These are phyloP conservation scores for Calocybe indica DNA, from an alignment of 768 basidiomycete genomes.

Conservation along the genomic window DNA sequence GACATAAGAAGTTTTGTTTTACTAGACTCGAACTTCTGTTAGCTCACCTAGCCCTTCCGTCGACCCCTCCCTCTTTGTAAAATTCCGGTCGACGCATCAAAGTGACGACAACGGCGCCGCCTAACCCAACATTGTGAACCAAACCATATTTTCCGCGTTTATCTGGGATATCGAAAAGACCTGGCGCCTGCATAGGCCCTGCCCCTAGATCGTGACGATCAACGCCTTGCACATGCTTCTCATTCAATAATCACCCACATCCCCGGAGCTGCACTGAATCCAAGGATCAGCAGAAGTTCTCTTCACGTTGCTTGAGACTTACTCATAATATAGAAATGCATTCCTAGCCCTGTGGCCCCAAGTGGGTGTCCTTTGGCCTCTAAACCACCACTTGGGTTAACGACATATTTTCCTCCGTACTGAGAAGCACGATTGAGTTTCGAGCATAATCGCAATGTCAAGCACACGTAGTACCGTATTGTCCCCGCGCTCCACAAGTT, in stretches of 20 bases:
- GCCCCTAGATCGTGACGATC: conserved; percentile 45
- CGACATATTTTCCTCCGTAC: conserved; percentile 82
- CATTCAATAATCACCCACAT: conserved; percentile 32
- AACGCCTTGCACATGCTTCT: no score
- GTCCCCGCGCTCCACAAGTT: conserved; percentile 68
- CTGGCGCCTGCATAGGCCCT: conserved; percentile 77
- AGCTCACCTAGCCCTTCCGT: conserved; percentile 57
- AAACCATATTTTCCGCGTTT: conserved; percentile 74
- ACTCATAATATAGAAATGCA: conserved; percentile 87
- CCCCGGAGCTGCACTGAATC: conserved; percentile 65
- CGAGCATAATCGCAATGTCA: background rate
- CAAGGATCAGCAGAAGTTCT: conserved; percentile 1
- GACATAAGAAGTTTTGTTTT: background rate
- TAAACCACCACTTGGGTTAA: conserved; percentile 82
- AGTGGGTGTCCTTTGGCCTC: conserved; percentile 89
- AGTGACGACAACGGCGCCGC: conserved; percentile 74
- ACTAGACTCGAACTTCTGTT: conserved; percentile 5
- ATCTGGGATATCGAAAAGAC: conserved; percentile 56
- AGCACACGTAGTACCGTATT: conserved; percentile 65
- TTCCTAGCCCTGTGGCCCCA: conserved; percentile 77
- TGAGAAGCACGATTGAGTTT: conserved; percentile 15
- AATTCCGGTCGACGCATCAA: conserved; percentile 76
- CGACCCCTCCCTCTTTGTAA: conserved; percentile 55
- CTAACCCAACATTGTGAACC: conserved; percentile 80
- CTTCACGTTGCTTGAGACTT: conserved; percentile 14